Evolutionary conservation across 192 early-diverging fungal species (phyloP), one percentile per base, ranked within the genome.

Genomic region (Mortierella alpina): DNA sequence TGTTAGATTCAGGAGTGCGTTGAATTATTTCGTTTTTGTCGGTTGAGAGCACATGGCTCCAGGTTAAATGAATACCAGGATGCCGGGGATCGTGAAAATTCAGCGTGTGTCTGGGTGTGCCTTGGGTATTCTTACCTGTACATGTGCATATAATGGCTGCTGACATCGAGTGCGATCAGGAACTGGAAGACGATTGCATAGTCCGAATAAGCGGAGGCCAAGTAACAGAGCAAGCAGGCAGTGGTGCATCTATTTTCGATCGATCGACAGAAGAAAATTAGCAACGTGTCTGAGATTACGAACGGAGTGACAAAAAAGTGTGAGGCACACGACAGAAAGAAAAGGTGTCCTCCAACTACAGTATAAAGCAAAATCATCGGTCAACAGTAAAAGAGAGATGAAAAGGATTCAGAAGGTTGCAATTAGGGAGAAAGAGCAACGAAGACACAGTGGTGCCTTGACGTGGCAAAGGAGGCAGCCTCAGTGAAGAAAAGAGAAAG

Each of bases 61-160:
- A 64, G 48, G 51, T 55, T 50, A 53, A 63, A 22, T 59, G 45
- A n/a, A 63, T 39, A 56, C 59, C n/a, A 66, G 20, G 7, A 13
- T 17, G 23, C 20, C 50, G 39, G 31, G 48, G 63, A 73, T 67
- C 22, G 64, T 51, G 15, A 45, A 14, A 47, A 68, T 31, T 3
- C 66, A 66, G 64, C 42, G 42, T 41, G 20, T 52, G 45, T 20
- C 4, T 22, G 58, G 44, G 17, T 7, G 31, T 9, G 14, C 22
- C 13, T n/a, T 59, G 50, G 44, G 11, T 10, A 58, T 70, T 18
- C 75, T 80, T 85, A 92, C 91, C 93, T 89, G 84, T 97, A 97
- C 96, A 99, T 99, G 57, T 99, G 98, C 91, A 98, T 94, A 75
- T 99, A 99, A 81, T 99, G 98, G 70, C 93, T 95, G 70, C 92